phyloP scores from a whole-genome alignment of 495 filamentous ascomycete genomes.

The Pseudevernia furfuracea region DNA sequence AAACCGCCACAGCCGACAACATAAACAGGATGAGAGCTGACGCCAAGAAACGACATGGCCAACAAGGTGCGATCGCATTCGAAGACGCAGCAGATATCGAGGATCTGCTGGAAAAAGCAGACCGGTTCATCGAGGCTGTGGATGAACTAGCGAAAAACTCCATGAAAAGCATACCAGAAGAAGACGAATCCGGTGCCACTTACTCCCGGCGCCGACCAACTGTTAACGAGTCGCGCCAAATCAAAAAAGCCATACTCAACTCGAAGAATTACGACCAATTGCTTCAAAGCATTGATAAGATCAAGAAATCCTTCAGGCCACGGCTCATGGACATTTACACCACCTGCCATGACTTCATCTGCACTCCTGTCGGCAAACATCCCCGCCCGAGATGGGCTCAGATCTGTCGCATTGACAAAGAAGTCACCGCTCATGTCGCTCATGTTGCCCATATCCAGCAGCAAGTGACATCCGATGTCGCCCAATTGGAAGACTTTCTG shows the following conservation, averaged over 20 bases:
- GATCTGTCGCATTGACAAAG: neutral
- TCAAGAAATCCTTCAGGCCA: neutral
- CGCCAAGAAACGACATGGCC: neutral
- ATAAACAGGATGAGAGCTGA: neutral
- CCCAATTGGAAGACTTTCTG: neutral
- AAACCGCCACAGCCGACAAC: neutral
- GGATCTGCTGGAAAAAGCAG: neutral
- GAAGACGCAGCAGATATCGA: neutral
- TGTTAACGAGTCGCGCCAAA: neutral
- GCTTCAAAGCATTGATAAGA: neutral
- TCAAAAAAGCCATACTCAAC: neutral
- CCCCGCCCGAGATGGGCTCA: neutral
- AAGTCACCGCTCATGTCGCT: neutral
- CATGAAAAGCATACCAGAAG: neutral
- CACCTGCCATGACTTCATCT: neutral
- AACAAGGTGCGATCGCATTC: neutral
- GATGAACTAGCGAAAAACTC: neutral
- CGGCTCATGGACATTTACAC: neutral
- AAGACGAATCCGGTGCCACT: neutral
- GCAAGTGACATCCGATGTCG: neutral
- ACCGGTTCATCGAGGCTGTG: neutral
- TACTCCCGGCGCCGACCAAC: neutral
- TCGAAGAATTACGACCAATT: neutral
- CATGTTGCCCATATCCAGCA: neutral
- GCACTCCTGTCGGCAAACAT: neutral